A percentile compares a stretch with the other conserved stretches of the same genome.
Conservation (phyloP, 225 moss, liverwort and hornwort species). For the Polytrichum commune region DNA sequence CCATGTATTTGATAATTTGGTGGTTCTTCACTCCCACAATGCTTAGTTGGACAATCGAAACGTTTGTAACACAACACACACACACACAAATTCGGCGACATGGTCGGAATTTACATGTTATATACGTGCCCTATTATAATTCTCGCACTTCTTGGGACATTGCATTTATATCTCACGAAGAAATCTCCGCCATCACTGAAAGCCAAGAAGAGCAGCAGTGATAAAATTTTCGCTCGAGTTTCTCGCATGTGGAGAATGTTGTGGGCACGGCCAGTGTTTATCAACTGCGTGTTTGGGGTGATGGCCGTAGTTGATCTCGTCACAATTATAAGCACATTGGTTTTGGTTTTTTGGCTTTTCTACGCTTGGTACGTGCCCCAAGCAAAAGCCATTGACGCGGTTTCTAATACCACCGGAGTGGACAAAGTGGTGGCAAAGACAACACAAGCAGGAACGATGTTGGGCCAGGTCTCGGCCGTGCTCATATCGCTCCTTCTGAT, state of each 20-base stretch:
- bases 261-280: not conserved
- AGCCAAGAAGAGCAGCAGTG: not conserved
- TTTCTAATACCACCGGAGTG: not conserved
- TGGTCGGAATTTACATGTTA: not conserved
- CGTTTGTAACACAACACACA: not conserved
- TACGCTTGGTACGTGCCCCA: conserved; percentile 1
- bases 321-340: not conserved
- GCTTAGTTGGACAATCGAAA: not conserved
- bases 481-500: conserved; percentile 15
- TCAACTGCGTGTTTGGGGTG: conserved; percentile 3
- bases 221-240: too few relatives aligned
- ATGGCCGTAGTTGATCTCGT: not conserved
- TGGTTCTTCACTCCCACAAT: not conserved
- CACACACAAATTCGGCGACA: not conserved
- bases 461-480: not conserved
- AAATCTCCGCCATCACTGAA: not conserved
- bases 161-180: not conserved
- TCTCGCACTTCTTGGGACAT: not conserved
- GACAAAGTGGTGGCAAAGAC: not conserved
- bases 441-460: not conserved
- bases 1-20: too few relatives aligned
- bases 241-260: conserved; percentile 3
- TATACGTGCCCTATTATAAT: not conserved
- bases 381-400: not conserved
- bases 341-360: conserved; percentile 4